Base-by-base conservation (phyloP, 768 basidiomycete genomes). In the Boletus sp. region DNA sequence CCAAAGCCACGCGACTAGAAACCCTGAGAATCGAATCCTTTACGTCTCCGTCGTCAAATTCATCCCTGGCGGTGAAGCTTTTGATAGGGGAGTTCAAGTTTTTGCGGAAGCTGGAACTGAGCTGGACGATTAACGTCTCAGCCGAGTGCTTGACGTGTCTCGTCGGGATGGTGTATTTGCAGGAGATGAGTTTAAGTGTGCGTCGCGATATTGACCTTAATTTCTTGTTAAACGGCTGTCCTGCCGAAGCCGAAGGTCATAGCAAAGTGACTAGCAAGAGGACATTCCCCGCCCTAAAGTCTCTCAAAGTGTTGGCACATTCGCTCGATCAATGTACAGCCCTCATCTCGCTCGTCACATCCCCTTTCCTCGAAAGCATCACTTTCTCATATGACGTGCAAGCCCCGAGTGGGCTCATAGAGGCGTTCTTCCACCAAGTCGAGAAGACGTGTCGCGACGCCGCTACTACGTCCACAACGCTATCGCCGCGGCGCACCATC, bases 251-350 rank as follows among this genome's bases (percentile, higher is more conserved):
- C 24, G 4, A 50, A 20, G 18, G 14, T 50, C n/a, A 11, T 29
- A 18, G 50, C 52, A 44, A 14, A 10, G 24, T 9, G 4, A 33
- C 42, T 14, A 12, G 15, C 42, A 48, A 55, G 47, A 61, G 42
- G 41, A 60, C 59, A 4, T 73, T 72, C 47, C 63, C 66, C 5
- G 47, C 44, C 45, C 50, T 72, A 35, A 68, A 45, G 40, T 55
- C 48, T n/a, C 39, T 73, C 47, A 72, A 64, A 35, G 52, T 72
- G 47, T 32, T 49, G 45, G 62, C 71, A 20, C 28, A 60, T 28
- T 60, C 63, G 17, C 72, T 73, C 14, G 59, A 64, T 3, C 70
- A 70, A 52, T 73, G 72, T 41, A 65, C 64, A 12, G 62, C 64
- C 6, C 58, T 72, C 17, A 4, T 71, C 3, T 59, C 65, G 33